phyloP scores from a whole-genome alignment of 1,139 yeast species.

The Hyphopichia fennica region DNA sequence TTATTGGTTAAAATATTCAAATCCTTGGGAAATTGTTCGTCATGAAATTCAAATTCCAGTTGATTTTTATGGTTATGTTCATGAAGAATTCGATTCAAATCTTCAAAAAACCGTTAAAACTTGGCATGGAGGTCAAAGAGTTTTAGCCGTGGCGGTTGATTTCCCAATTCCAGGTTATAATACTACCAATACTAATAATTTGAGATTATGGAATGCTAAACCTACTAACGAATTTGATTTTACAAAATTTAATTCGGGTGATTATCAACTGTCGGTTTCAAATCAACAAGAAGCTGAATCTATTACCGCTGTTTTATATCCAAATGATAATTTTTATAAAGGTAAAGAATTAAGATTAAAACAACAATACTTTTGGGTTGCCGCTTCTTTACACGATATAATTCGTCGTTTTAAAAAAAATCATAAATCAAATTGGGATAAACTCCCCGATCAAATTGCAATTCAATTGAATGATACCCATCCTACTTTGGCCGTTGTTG shows the following conservation, averaged over 20 bases:
- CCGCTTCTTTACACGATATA: slow-evolving; percentile 90
- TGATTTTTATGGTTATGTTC: slow-evolving; percentile 84
- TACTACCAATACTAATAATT: slow-evolving; percentile 81
- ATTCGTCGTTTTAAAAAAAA: slow-evolving; percentile 85
- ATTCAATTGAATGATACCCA: slow-evolving; percentile 95
- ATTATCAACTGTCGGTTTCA: slow-evolving; percentile 79
- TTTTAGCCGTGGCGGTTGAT: slow-evolving; percentile 89
- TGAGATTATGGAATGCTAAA: slow-evolving; percentile 87
- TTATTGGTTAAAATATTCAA: slow-evolving; percentile 84
- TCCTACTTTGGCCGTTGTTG: slow-evolving; percentile 90
- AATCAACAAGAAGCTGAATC: slow-evolving; percentile 89
- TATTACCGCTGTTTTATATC: slow-evolving; percentile 87
- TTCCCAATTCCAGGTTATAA: slow-evolving; percentile 92
- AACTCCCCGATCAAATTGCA: slow-evolving; percentile 83
- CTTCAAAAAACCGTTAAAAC: slow-evolving; percentile 52
- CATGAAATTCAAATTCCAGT: slow-evolving; percentile 89
- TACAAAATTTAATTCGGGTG: slow-evolving; percentile 88
- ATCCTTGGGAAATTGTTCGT: slow-evolving; percentile 93
- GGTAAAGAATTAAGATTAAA: slow-evolving; percentile 93
- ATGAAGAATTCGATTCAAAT: slow-evolving; percentile 55
- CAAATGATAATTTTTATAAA: slow-evolving; percentile 86
- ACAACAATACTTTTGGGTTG: slow-evolving; percentile 97
- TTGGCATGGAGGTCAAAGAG: slow-evolving; percentile 91
- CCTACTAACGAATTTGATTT: slow-evolving; percentile 94
- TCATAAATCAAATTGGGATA: slow-evolving; percentile 69